Base-by-base conservation (phyloP, 495 filamentous ascomycete genomes). In the Trichoderma reesei region DNA sequence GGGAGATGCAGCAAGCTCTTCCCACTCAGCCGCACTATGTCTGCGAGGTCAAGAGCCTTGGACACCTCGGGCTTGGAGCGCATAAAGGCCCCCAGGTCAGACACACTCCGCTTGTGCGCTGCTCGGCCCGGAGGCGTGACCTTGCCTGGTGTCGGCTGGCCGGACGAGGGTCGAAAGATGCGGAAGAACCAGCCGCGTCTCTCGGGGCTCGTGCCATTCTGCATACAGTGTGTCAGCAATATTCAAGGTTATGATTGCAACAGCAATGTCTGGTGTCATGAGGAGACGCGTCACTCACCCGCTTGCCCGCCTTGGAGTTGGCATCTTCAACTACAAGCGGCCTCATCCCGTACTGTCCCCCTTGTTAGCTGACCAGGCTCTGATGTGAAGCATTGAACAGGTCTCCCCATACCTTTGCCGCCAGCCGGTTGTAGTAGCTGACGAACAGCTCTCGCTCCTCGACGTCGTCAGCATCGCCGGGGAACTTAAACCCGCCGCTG, bases 1-100 rank as follows among this genome's bases (percentile, higher is more conserved):
- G 88, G 88, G n/a, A 92, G 77, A 39, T 81, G 82, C 41, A 94
- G 74, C 44, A 83, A 76, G 69, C 85, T 86, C 71, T 86, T 83
- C 20, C 90, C 90, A 59, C 89, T 89, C 46, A 94, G 74, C n/a
- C 87, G 82, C 63, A 89, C 82, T 34, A 92, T 74, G 62, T 78
- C 82, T 66, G 86, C 82, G 36, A 93, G 66, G 42, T 82, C 79
- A 68, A 82, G 83, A 56, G 83, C 84, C 68, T 82, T 85, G 62
- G 90, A 70, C 14, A 75, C 81, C 64, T 85, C 83, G 69, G 79
- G 82, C 63, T 77, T 83, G 26, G 68, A 67, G 51, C 73, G 74
- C 59, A 77, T 78, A 65, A 77, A 72, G 59, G 82, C 82, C 69
- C 75, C 78, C 14, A 79, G 61, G 69, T 89, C 71, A 64, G 80